A percentile compares a stretch with the other conserved stretches of the same genome.
Conservation (phyloP, 257 asterid genomes). For the Solanum medicagineum region DNA sequence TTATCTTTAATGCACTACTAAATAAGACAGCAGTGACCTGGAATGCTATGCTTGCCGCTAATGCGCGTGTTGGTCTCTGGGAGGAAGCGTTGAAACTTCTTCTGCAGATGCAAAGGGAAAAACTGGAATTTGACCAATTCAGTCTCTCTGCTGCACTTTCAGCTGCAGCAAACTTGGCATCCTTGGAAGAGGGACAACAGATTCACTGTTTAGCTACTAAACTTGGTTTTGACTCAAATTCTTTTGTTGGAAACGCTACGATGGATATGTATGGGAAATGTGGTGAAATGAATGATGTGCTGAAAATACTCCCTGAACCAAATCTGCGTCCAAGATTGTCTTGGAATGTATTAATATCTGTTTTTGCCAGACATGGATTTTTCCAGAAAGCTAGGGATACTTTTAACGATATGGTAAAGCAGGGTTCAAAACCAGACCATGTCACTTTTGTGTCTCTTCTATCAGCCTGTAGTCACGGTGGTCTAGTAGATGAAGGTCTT, state of each 20-base stretch:
- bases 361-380: conserved; percentile 65
- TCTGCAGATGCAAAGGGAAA: conserved; percentile 65
- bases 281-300: conserved; percentile 51
- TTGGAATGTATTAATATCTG: conserved; percentile 69
- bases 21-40: conserved; percentile 49
- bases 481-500: conserved; percentile 75
- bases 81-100: conserved; percentile 74
- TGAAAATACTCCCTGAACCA: conserved; percentile 55
- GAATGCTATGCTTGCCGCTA: conserved; percentile 81
- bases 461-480: conserved; percentile 91
- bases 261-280: conserved; percentile 95
- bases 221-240: conserved; percentile 40
- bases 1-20: conserved; percentile 32
- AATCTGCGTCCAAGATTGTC: conserved; percentile 36
- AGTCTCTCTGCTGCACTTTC: conserved; percentile 74
- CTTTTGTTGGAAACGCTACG: conserved; percentile 44
- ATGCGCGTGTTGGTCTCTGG: conserved; percentile 54
- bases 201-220: conserved; percentile 59
- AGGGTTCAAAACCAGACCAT: conserved; percentile 48
- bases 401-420: conserved; percentile 56
- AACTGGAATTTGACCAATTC: conserved; percentile 55
- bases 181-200: conserved; percentile 64
- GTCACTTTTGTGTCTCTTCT: conserved; percentile 84
- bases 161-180: conserved; percentile 60
- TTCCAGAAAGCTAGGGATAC: conserved; percentile 41